Evolutionary conservation across 2,329 filamentous ascomycete species (phyloP).

Genomic region (Dactylonectria macrodidyma): DNA sequence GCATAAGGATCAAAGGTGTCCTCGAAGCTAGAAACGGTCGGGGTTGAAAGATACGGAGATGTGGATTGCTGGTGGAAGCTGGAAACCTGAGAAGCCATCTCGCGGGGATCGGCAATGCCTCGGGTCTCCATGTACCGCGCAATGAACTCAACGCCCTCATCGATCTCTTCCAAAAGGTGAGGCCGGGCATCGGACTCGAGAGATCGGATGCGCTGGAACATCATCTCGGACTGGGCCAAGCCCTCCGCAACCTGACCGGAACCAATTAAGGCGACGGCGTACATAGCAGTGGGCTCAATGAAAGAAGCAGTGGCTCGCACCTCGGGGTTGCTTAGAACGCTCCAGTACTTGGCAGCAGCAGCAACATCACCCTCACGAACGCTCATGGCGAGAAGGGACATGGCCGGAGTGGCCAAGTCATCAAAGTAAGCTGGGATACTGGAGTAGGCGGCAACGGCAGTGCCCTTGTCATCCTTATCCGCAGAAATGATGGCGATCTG

Average conservation of each 20-base stretch:
- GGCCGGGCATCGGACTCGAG: slow-evolving; percentile 64
- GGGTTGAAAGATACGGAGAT: slow-evolving; percentile 69
- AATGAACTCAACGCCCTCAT: slow-evolving; percentile 85
- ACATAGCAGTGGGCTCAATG: slow-evolving; percentile 93
- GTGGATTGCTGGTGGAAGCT: slow-evolving; percentile 62
- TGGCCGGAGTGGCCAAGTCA: slow-evolving; percentile 72
- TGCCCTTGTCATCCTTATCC: slow-evolving; percentile 79
- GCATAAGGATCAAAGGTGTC: slow-evolving; percentile 94
- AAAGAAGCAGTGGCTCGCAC: slow-evolving; percentile 74
- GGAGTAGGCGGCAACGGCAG: slow-evolving; percentile 78
- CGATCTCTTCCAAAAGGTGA: slow-evolving; percentile 83
- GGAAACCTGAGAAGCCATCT: slow-evolving; percentile 62
- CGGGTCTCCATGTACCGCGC: slow-evolving; percentile 71
- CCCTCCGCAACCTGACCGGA: slow-evolving; percentile 89
- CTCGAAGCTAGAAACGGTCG: slow-evolving; percentile 75
- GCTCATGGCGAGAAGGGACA: slow-evolving; percentile 89
- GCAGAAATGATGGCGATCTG: slow-evolving; percentile 84
- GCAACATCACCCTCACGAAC: slow-evolving; percentile 86
- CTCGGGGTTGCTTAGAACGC: slow-evolving; percentile 75
- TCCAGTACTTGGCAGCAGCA: slow-evolving; percentile 86
- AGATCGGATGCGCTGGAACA: slow-evolving; percentile 88
- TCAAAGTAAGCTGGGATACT: slow-evolving; percentile 67
- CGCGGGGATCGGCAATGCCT: slow-evolving; percentile 69
- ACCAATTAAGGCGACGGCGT: slow-evolving; percentile 87
- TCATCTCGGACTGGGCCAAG: slow-evolving; percentile 82